Conservation (phyloP, 768 basidiomycete species). For the Stropharia rugosoannulata region DNA sequence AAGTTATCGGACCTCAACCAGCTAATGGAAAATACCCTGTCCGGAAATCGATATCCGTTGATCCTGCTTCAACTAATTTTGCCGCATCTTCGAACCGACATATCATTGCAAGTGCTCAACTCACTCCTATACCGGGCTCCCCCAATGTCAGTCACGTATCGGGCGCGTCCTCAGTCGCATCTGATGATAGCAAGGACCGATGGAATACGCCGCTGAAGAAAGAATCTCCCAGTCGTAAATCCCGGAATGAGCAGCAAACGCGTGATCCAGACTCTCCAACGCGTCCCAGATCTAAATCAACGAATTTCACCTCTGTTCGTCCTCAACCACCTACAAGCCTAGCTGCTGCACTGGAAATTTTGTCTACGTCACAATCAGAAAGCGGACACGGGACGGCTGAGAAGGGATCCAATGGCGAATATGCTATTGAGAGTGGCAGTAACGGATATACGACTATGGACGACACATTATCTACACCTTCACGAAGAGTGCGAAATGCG, state of each 20-base stretch:
- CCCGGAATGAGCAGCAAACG: conserved; percentile 20
- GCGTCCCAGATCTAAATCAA: conserved; percentile 34
- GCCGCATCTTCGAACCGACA: conserved; percentile 27
- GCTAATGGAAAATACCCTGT: conserved; percentile 16
- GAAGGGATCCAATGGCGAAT: conserved; percentile 22
- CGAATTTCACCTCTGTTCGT: conserved; percentile 53
- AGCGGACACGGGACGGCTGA: conserved; percentile 29
- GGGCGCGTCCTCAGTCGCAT: conserved; percentile 50
- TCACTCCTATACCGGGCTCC: conserved; percentile 70
- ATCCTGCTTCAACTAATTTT: conserved; percentile 23
- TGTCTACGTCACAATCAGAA: conserved; percentile 46
- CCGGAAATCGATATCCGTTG: conserved; percentile 28
- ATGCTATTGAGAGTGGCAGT: conserved; percentile 20
- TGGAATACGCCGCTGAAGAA: conserved; percentile 28
- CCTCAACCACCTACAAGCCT: conserved; percentile 68
- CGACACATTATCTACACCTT: conserved; percentile 26
- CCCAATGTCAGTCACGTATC: conserved; percentile 65
- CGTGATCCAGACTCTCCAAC: conserved; percentile 6
- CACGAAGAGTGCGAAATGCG: conserved; percentile 23
- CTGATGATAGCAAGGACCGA: conserved; percentile 26
- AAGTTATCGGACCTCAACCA: conserved; percentile 10
- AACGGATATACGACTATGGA: conserved; percentile 21
- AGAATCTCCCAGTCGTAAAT: conserved; percentile 31
- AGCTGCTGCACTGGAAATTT: conserved; percentile 67
- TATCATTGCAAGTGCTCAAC: conserved; percentile 37